These are phyloP conservation scores for Leccinum subtestaceum DNA, from an alignment of 768 basidiomycete species.

Conservation along the genomic window DNA sequence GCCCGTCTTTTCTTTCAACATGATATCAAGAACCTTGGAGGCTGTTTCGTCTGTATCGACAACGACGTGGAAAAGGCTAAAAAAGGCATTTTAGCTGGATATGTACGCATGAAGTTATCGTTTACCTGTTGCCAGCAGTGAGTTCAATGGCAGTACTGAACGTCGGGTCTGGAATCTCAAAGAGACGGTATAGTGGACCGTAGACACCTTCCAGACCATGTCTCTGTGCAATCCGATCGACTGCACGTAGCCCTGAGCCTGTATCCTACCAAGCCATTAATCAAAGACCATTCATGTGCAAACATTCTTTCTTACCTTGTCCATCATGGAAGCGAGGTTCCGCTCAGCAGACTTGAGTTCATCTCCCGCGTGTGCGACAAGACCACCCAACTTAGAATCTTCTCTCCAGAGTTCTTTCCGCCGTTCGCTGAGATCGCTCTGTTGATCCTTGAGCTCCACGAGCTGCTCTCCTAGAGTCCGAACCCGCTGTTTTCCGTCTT, in stretches of 20 bases:
- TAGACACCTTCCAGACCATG: slow-evolving; percentile 80
- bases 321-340: slow-evolving; percentile 86
- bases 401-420: slow-evolving; percentile 95
- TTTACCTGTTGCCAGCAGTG: slow-evolving; percentile 91
- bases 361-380: slow-evolving; percentile 71
- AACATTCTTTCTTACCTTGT: slow-evolving; percentile 57
- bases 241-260: slow-evolving; percentile 79
- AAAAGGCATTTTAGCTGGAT: slow-evolving; percentile 1
- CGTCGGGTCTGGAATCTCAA: slow-evolving; percentile 82
- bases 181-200: slow-evolving; percentile 91
- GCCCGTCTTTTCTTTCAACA: slow-evolving; percentile 91
- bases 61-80: slow-evolving; percentile 89
- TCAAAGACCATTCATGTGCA: not conserved
- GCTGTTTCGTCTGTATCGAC: slow-evolving; percentile 97
- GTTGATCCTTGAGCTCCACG: slow-evolving; percentile 58
- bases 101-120: not conserved
- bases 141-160: slow-evolving; percentile 93
- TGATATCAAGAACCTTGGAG: slow-evolving; percentile 83
- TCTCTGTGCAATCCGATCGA: slow-evolving; percentile 78
- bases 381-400: slow-evolving; percentile 82
- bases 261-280: slow-evolving; percentile 65
- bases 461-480: slow-evolving; percentile 63
- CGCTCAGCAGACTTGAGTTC: slow-evolving; percentile 83
- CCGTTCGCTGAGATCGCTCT: slow-evolving; percentile 68
- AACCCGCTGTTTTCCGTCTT: slow-evolving; percentile 59